phyloP scores from a whole-genome alignment of 2,329 filamentous ascomycete genomes.

The Cryphonectria nitschkei region DNA sequence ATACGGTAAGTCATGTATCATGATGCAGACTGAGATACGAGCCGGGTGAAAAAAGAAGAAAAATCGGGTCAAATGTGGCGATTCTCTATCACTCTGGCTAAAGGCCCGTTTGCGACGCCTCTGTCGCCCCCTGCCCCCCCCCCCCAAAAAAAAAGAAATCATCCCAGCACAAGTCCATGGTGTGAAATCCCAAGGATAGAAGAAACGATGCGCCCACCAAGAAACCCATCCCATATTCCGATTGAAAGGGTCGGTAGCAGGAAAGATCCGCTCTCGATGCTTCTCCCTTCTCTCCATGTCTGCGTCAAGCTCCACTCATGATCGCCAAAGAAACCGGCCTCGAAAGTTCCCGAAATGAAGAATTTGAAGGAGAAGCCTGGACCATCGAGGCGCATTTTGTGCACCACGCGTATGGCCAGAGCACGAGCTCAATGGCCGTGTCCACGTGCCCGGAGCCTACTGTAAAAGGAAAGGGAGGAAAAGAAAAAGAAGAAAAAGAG shows the following conservation, averaged over 20 bases:
- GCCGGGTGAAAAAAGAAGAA: background rate
- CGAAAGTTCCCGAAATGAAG: background rate
- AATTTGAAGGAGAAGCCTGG: too few species aligned
- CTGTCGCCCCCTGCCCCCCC: too few species aligned
- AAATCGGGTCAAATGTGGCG: background rate
- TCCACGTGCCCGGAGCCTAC: background rate
- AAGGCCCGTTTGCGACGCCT: background rate
- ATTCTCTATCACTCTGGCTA: background rate
- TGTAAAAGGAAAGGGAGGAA: background rate
- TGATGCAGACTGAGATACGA: too few species aligned
- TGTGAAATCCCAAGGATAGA: background rate
- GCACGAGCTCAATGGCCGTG: background rate
- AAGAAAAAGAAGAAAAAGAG: background rate
- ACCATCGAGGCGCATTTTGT: background rate
- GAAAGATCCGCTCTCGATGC: background rate
- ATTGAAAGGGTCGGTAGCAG: too few species aligned
- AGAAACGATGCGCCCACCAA: background rate
- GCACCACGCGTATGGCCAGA: background rate
- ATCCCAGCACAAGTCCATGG: background rate
- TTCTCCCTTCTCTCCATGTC: background rate
- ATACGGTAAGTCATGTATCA: background rate
- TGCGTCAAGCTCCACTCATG: background rate
- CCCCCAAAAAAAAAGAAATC: background rate
- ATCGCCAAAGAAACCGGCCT: background rate
- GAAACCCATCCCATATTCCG: background rate